Evolutionary conservation across 83 land plant genomes (phyloP), one percentile per base, ranked within the genome.

Genomic region (Larix sibirica): DNA sequence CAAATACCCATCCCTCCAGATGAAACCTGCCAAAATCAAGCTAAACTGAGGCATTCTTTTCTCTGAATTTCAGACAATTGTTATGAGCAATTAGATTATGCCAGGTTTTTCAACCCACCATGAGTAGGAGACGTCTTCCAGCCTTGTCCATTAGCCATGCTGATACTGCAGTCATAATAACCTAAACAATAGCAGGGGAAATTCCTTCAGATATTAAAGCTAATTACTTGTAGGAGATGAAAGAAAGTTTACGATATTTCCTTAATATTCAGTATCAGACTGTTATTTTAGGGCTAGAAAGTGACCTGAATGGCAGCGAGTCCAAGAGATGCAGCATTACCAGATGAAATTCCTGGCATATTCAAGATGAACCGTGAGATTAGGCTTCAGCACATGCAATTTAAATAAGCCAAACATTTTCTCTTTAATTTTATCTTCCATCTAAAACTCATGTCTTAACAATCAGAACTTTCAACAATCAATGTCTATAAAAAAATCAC

Each of bases 91-190:
- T 21, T 6, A 36, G 59, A 44, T 40, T 42, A 20, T 8, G 8
- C 28, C 79, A 40, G 33, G 23, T 54, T 56, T 61, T 18, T 38
- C 61, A 14, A 83, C 91, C 67, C 80, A 96, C 99, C 84, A 91
- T 87, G 38, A 97, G 95, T 50, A 97, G 92, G 63, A 97, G 69
- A 67, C 99, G 89, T 42, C 99, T 90, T 0, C 99, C 99, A 78
- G 98, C 92, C 90, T 84, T 95, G 73, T 97, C 99, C 84, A 95
- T 87, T 85, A 97, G 84, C 88, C 94, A 92, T 31, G 98, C 89
- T 23, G 95, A 89, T 40, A 93, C 90, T 10, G 83, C 93, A 80
- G 99, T 95, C 71, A 95, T 94, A 80, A 94, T 59, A 28, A 97
- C 99, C 99, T 97, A 81, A 16, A 81, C 12, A 33, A 82, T 0